Base-by-base conservation (phyloP, 2,329 filamentous ascomycete genomes). In the Pseudogymnoascus sp. region DNA sequence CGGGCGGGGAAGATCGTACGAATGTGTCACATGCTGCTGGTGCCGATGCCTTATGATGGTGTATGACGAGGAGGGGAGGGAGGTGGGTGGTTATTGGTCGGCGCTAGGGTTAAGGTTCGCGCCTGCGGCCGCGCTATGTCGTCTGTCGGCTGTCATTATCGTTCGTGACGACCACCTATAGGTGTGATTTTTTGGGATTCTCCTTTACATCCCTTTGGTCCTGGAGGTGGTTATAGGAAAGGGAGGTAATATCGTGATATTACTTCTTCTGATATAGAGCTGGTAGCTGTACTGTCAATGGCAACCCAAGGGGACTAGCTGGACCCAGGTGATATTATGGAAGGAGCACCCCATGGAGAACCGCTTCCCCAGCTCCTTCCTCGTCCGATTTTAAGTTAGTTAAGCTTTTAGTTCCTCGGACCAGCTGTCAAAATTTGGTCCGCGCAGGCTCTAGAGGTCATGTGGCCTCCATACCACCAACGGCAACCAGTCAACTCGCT, bases 51-150 rank as follows among this genome's bases (percentile, higher is more conserved):
- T 46, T 53, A 16, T 31, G 46, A 53, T 53, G 26, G 6, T 53
- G 46, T 31, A 33, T 53, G 46, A 53, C 46, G 46, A 11, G n/a
- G 5, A 26, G 26, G 24, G 22, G 6, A 50, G n/a, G 16, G 22
- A 8, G 41, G 5, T 24, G 11, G 3, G 46, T 53, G 46, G 46
- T 19, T 53, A 53, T 53, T 31, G 46, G 46, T 53, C 26, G 24
- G 46, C 46, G 46, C 46, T 53, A 53, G 46, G 10, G 26, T 33
- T 53, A 53, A 53, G 46, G 46, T 53, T 53, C 46, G 46, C 46
- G 46, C 46, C 46, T 53, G n/a, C 46, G n/a, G 46, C 26, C 46
- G 26, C 26, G 46, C 26, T 6, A 53, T 33, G 46, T 53, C 46
- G 46, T 53, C 26, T 53, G 46, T 53, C 46, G 46, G 46, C 46